Base-by-base conservation (phyloP, 2,329 filamentous ascomycete genomes). In the Geosmithia flava region DNA sequence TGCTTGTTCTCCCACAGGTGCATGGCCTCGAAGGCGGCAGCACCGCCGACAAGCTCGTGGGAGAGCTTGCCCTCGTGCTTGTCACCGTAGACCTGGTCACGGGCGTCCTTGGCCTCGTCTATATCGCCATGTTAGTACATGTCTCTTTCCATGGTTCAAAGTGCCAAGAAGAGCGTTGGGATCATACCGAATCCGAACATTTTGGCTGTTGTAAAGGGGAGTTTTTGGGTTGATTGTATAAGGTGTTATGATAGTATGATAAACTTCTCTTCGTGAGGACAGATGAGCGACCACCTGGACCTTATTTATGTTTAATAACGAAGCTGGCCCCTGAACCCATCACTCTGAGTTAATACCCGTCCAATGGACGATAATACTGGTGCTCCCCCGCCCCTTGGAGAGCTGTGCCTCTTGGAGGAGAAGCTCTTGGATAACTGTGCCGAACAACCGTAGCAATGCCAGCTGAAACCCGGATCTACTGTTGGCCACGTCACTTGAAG, bases 1-100 rank as follows among this genome's bases (percentile, higher is more conserved):
- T 89, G 83, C 57, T 77, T 72, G 64, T 89, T 81, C 68, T 90
- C 85, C 58, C 81, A 90, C 20, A 82, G 70, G 73, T 88, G 88
- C 76, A 91, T 85, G 57, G 81, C 87, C 53, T 79, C 82, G 61
- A 91, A 91, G 52, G 83, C 80, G 49, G 85, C 86, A 49, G 80
- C 87, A 53, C 85, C 85, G 54, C 81, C 85, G 49, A 90, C 62
- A 45, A 87, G 60, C 69, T 93, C 85, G 67, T 91, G 86, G 55
- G 76, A 76, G 59, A 86, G 68, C 60, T 76, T 76, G 57, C 75
- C 71, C 66, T 87, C 68, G 68, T 86, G 72, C 46, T 64, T 52
- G 47, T 60, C 59, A 41, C 64, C 56, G 58, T 74, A 68, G 51
- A 69, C 57, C 54, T 70, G 55, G 51, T 74, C 63, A 54, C 68